phyloP scores from a whole-genome alignment of 1,284 basidiomycete genomes.

The Trichosporon asahii region DNA sequence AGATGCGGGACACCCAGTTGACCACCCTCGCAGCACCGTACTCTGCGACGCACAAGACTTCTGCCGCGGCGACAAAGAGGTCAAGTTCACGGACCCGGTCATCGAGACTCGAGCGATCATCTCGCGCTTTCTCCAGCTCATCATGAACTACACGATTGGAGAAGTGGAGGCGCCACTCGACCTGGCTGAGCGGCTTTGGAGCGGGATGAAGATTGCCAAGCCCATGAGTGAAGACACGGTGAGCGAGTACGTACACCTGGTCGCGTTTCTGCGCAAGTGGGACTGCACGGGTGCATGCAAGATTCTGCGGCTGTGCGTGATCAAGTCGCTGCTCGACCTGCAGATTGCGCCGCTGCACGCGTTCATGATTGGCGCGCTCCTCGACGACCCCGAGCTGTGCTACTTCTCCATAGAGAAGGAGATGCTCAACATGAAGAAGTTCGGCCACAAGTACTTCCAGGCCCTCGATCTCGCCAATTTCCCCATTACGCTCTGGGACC shows the following conservation, averaged over 20 bases:
- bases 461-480: slow-evolving; percentile 20
- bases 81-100: neutral
- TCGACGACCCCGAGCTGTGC: slow-evolving; percentile 12
- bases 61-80: neutral
- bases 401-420: neutral
- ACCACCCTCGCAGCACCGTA: neutral
- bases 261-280: slow-evolving; percentile 5
- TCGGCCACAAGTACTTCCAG: slow-evolving; percentile 10
- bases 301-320: slow-evolving; percentile 1
- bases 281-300: slow-evolving; percentile 7
- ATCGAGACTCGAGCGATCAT: neutral
- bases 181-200: neutral
- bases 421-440: slow-evolving; percentile 8
- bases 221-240: neutral
- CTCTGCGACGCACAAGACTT: neutral
- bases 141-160: neutral
- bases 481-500: slow-evolving; percentile 21
- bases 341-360: neutral
- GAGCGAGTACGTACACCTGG: neutral
- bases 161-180: neutral
- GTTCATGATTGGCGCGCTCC: slow-evolving; percentile 5
- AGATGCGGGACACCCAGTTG: neutral
- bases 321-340: slow-evolving; percentile 5
- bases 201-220: neutral
- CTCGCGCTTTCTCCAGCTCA: neutral